phyloP scores from a whole-genome alignment of 2,329 filamentous ascomycete species.

The Ceratocystis diversiconidia region DNA sequence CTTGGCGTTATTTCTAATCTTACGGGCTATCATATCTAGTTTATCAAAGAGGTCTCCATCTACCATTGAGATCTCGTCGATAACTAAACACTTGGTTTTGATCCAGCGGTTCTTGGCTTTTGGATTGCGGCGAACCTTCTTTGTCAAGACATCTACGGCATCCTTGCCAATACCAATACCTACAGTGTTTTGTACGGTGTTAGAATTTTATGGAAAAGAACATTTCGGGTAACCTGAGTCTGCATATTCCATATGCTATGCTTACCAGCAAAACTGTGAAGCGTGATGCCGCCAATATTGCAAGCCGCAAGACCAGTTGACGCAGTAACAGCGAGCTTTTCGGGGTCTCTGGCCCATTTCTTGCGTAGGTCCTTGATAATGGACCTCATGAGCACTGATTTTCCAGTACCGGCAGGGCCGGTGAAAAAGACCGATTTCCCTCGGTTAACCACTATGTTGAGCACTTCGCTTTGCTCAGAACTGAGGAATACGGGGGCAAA shows the following conservation, averaged over 20 bases:
- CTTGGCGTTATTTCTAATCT: conserved; percentile 74
- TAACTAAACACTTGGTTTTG: conserved; percentile 69
- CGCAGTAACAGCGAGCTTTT: conserved; percentile 81
- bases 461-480: conserved; percentile 70
- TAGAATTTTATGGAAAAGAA: background rate
- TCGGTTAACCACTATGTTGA: conserved; percentile 66
- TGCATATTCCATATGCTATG: background rate
- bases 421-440: conserved; percentile 93
- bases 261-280: conserved; percentile 80
- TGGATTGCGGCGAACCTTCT: conserved; percentile 76
- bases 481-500: conserved; percentile 55
- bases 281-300: conserved; percentile 87
- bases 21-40: conserved; percentile 72
- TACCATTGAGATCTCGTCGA: conserved; percentile 98
- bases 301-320: conserved; percentile 93
- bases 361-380: conserved; percentile 70
- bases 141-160: conserved; percentile 60
- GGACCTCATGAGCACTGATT: conserved; percentile 86
- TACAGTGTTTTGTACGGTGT: conserved; percentile 18
- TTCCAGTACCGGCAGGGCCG: conserved; percentile 88
- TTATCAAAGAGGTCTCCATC: conserved; percentile 96
- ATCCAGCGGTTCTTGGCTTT: conserved; percentile 86
- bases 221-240: background rate
- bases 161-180: conserved; percentile 86
- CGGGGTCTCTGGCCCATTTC: conserved; percentile 63